Evolutionary conservation across 352 stramenopile species (phyloP), one percentile per base, ranked within the genome.

Genomic region (Stramenopiles sp.): DNA sequence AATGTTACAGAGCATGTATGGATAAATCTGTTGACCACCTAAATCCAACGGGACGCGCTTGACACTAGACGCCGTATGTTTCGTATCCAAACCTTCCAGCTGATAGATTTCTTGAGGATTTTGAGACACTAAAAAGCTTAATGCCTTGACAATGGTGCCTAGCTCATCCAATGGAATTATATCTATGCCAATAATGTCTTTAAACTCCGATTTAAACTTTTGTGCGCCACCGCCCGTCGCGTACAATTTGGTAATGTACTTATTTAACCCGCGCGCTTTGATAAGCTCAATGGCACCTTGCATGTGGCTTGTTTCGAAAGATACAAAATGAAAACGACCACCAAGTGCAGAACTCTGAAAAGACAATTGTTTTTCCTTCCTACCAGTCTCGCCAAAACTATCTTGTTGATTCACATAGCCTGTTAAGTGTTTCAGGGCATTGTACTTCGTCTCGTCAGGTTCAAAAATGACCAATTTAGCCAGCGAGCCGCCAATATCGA

Each of bases 1-100:
- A 71, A 71, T 71, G 55, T 71, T 71, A 27, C 55, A 71, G 55
- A 71, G 55, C 55, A 71, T 71, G 55, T 71, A 71, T 27, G 55
- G 55, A 27, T 71, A 71, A 27, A 71, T 22, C 55, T 22, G 22
- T 27, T 27, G 22, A 27, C 27, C 27, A 22, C 55, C 55, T 22
- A 71, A 27, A 27, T 71, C 55, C 22, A 71, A 25, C 22, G 55
- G 55, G 55, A 71, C 55, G 22, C 27, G 22, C 27, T 71, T 22
- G 55, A 71, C 55, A 22, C 27, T 22, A 25, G 22, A 22, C 55
- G 22, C 55, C 55, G 55, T 71, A 27, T 71, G 55, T 27, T 71
- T 22, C 22, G 27, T 22, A 27, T 71, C 55, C 22, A 71, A 22
- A 22, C 55, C 55, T 27, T 71, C 55, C 55, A 71, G 27, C 22